Evolutionary conservation across 768 basidiomycete species (phyloP).

Genomic region (Mycena amicta): DNA sequence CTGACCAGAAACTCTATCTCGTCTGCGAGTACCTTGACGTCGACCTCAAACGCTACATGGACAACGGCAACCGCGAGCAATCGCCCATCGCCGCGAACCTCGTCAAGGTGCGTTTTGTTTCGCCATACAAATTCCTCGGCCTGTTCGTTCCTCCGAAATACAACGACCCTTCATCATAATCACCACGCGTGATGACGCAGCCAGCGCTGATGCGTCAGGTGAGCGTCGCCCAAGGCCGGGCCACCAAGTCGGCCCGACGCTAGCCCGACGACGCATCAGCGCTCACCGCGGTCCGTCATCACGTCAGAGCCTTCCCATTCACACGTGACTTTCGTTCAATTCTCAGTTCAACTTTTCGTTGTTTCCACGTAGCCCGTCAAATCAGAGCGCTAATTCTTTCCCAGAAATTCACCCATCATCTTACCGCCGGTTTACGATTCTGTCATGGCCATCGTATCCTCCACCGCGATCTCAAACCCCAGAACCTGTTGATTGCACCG

Average conservation of each 20-base stretch:
- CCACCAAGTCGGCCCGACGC: no score
- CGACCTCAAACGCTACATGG: conserved; percentile 97
- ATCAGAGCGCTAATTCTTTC: not conserved
- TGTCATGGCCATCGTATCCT: conserved; percentile 94
- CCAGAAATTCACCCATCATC: conserved; percentile 96
- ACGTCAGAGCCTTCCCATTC: not conserved
- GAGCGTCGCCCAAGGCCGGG: no score
- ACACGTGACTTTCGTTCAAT: not conserved
- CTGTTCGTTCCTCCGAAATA: no score
- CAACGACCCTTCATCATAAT: no score
- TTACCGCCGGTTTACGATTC: conserved; percentile 87
- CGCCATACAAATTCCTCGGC: conserved; percentile 20
- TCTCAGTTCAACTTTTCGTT: not conserved
- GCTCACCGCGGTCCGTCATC: not conserved
- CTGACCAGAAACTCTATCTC: conserved; percentile 95
- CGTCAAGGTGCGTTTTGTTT: conserved; percentile 79
- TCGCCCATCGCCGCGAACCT: conserved; percentile 74
- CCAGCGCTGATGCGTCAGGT: not conserved
- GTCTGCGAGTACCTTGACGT: conserved; percentile 98
- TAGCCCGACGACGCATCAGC: no score
- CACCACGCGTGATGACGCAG: not conserved
- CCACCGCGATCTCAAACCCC: conserved; percentile 96
- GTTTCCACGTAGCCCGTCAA: not conserved
- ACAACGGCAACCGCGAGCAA: conserved; percentile 73
- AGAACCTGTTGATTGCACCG: conserved; percentile 82